A percentile compares a stretch with the other conserved stretches of the same genome.
These are phyloP conservation scores for Exophiala lecanii-corni DNA, from an alignment of 2,329 filamentous ascomycete species.

Conservation along the genomic window DNA sequence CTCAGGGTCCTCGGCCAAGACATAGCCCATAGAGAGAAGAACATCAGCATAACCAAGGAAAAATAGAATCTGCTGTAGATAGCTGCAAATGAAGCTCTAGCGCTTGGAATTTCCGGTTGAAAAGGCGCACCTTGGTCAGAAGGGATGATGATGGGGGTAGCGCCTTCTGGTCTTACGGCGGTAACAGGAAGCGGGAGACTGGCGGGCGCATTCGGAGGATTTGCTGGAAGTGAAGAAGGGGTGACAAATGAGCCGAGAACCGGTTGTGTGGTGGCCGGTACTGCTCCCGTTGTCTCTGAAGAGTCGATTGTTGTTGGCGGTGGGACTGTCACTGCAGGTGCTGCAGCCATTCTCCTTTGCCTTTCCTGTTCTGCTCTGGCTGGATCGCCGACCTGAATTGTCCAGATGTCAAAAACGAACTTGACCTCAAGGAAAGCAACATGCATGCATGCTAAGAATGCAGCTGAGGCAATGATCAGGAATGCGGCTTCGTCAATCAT, in stretches of 20 bases:
- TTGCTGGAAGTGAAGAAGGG: slow-evolving; percentile 2
- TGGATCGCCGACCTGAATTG: slow-evolving; percentile 51
- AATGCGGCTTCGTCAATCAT: slow-evolving; percentile 54
- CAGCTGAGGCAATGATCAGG: slow-evolving; percentile 51
- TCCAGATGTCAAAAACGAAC: slow-evolving; percentile 65
- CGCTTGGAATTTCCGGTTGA: slow-evolving; percentile 30
- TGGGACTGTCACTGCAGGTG: slow-evolving; percentile 1
- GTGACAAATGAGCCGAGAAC: background rate
- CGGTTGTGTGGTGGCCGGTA: background rate
- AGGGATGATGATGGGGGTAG: slow-evolving; percentile 54
- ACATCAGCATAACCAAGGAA: slow-evolving; percentile 52
- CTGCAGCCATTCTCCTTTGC: slow-evolving; percentile 18
- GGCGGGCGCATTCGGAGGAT: slow-evolving; percentile 9
- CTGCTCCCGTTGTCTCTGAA: background rate
- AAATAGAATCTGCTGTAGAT: slow-evolving; percentile 61
- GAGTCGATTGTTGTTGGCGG: background rate
- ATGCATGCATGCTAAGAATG: slow-evolving; percentile 57
- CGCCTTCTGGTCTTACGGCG: slow-evolving; percentile 40
- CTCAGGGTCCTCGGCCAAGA: slow-evolving; percentile 52
- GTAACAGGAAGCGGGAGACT: slow-evolving; percentile 50
- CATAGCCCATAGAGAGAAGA: slow-evolving; percentile 56
- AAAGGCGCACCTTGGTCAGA: slow-evolving; percentile 51
- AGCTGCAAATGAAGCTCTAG: slow-evolving; percentile 49
- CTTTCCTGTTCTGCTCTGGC: slow-evolving; percentile 42
- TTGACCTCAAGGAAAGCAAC: slow-evolving; percentile 61